A percentile compares a stretch with the other conserved stretches of the same genome.
phyloP scores from a whole-genome alignment of 345 rosid species.

The Nasturtium officinale region DNA sequence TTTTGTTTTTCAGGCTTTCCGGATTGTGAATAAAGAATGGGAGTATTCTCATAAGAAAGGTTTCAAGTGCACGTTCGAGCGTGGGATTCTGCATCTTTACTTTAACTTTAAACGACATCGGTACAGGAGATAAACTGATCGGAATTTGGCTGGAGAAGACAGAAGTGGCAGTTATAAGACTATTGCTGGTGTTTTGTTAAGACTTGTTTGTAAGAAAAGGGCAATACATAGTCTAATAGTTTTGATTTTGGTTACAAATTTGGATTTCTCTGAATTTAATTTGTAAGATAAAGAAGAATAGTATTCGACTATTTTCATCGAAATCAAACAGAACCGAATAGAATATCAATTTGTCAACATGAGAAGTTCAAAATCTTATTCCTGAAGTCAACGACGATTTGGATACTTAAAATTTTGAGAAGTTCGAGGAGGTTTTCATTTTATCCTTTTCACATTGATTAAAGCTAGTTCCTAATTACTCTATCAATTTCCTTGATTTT shows the following conservation, averaged over 20 bases:
- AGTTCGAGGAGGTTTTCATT: conserved; percentile 71
- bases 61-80: conserved; percentile 89
- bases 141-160: conserved; percentile 22
- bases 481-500: neutral
- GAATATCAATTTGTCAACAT: neutral
- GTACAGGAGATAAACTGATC: conserved; percentile 66
- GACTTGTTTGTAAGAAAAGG: conserved; percentile 27
- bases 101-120: conserved; percentile 93
- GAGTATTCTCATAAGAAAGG: conserved; percentile 98
- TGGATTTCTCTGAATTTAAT: neutral
- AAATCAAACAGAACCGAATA: neutral
- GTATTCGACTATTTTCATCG: neutral
- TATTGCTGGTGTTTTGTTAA: conserved; percentile 19
- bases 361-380: conserved; percentile 42
- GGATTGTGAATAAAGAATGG: conserved; percentile 95
- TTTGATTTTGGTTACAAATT: neutral
- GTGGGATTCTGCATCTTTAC: conserved; percentile 84
- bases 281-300: neutral
- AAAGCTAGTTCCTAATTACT: neutral
- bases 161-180: conserved; percentile 12
- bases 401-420: conserved; percentile 96
- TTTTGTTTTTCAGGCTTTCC: conserved; percentile 63
- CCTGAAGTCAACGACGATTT: conserved; percentile 91
- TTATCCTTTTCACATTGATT: neutral
- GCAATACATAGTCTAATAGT: neutral